Conservation (phyloP, 2,329 filamentous ascomycete genomes). For the Apiospora saccharicola region DNA sequence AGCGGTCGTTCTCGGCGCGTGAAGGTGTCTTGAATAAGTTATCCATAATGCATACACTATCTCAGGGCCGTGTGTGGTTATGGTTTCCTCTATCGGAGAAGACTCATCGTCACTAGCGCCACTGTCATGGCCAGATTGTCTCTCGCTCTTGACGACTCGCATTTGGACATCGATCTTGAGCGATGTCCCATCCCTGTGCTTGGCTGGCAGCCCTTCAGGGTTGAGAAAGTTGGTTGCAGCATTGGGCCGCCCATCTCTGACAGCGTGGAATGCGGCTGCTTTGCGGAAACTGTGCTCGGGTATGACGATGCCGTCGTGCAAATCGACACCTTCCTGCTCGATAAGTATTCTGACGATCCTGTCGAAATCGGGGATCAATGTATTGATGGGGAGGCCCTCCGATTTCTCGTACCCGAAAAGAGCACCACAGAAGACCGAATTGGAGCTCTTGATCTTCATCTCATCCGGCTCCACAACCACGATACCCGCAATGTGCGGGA, state of each 20-base stretch:
- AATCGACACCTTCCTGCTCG: slow-evolving; percentile 82
- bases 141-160: slow-evolving; percentile 92
- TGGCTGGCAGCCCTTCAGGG: slow-evolving; percentile 83
- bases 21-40: slow-evolving; percentile 92
- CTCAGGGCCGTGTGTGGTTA: slow-evolving; percentile 68
- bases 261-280: slow-evolving; percentile 81
- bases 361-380: slow-evolving; percentile 87
- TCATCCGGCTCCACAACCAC: slow-evolving; percentile 85
- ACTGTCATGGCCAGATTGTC: slow-evolving; percentile 53
- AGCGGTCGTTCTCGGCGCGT: slow-evolving; percentile 70
- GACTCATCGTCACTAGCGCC: slow-evolving; percentile 40
- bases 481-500: slow-evolving; percentile 97
- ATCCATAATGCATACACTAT: slow-evolving; percentile 96
- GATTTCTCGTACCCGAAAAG: slow-evolving; percentile 89
- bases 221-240: slow-evolving; percentile 80
- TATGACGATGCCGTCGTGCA: slow-evolving; percentile 94
- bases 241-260: slow-evolving; percentile 84
- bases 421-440: slow-evolving; percentile 91
- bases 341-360: slow-evolving; percentile 81
- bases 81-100: slow-evolving; percentile 49
- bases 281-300: slow-evolving; percentile 95
- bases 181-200: slow-evolving; percentile 88
- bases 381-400: slow-evolving; percentile 79
- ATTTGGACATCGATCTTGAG: slow-evolving; percentile 96
- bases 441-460: slow-evolving; percentile 87